A percentile compares a stretch with the other conserved stretches of the same genome.
These are phyloP conservation scores for Bryum argenteum DNA, from an alignment of 225 moss, liverwort and hornwort species.

Conservation along the genomic window DNA sequence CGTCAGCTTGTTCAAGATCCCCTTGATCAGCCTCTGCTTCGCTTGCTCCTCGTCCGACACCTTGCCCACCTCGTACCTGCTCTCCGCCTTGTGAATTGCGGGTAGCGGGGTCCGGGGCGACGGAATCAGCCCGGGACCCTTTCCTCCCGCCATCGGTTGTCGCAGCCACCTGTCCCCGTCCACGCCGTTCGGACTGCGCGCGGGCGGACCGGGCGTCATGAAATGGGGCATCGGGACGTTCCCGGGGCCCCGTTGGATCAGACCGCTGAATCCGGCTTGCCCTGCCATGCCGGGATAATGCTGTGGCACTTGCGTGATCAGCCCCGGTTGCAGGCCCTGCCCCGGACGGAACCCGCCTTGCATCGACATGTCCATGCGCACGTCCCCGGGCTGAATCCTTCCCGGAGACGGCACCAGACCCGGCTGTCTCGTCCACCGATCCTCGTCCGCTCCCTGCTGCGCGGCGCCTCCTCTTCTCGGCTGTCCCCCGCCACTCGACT, in stretches of 20 bases:
- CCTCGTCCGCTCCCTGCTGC: constrained; percentile 73
- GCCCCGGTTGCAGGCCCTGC: constrained; percentile 72
- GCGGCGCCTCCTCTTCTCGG: constrained; percentile 62
- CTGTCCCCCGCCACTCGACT: constrained; percentile 57
- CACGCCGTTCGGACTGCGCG: constrained; percentile 36
- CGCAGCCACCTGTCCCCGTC: no score
- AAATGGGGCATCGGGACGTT: constrained; percentile 57
- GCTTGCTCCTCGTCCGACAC: no score
- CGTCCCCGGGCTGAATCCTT: constrained; percentile 68
- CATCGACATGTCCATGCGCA: constrained; percentile 68
- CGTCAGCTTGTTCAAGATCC: no score
- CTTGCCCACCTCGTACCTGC: no score
- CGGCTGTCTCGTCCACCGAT: constrained; percentile 76
- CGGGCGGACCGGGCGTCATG: constrained; percentile 62
- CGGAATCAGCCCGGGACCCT: no score
- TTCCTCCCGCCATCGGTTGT: no score
- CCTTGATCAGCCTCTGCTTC: no score
- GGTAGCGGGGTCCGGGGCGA: no score
- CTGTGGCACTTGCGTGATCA: constrained; percentile 77
- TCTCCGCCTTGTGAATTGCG: no score
- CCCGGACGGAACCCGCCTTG: constrained; percentile 78
- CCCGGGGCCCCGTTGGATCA: constrained; percentile 65
- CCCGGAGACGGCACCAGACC: constrained; percentile 74
- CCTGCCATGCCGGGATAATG: constrained; percentile 66
- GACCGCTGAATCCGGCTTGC: constrained; percentile 50